Percentiles rank a stretch among this genome's conserved stretches.
phyloP scores from a whole-genome alignment of 495 filamentous ascomycete species.

The Apiosordaria backusii region DNA sequence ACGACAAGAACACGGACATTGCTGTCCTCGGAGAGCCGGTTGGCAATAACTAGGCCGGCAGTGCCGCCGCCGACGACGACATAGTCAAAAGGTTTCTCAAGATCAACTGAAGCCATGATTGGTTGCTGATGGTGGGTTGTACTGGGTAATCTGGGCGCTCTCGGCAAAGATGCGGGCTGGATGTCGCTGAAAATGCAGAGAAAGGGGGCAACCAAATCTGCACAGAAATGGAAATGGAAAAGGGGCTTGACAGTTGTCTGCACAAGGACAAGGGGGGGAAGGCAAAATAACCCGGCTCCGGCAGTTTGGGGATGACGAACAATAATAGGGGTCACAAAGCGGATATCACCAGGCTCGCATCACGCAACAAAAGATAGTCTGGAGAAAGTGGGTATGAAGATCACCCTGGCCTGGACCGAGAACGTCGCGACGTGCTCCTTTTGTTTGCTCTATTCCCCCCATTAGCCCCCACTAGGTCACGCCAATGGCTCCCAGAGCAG shows the following conservation, averaged over 20 bases:
- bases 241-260: no score
- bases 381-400: not conserved
- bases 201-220: not conserved
- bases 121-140: not conserved
- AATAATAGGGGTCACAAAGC: not conserved
- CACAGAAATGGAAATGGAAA: not conserved
- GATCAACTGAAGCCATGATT: slow-evolving; percentile 13
- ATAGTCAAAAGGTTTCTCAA: slow-evolving; percentile 61
- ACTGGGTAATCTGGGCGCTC: not conserved
- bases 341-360: not conserved
- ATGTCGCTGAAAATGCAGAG: not conserved
- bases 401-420: not conserved
- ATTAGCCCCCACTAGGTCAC: not conserved
- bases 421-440: not conserved
- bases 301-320: not conserved
- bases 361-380: not conserved
- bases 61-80: slow-evolving; percentile 85
- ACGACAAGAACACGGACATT: slow-evolving; percentile 46
- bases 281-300: not conserved
- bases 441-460: not conserved
- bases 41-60: slow-evolving; percentile 80
- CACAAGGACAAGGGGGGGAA: no score
- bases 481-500: not conserved
- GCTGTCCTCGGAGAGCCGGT: slow-evolving; percentile 47
- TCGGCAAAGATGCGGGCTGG: not conserved